These are phyloP conservation scores for Basipetospora chlamydospora DNA, from an alignment of 2,329 filamentous ascomycete species.

Conservation along the genomic window DNA sequence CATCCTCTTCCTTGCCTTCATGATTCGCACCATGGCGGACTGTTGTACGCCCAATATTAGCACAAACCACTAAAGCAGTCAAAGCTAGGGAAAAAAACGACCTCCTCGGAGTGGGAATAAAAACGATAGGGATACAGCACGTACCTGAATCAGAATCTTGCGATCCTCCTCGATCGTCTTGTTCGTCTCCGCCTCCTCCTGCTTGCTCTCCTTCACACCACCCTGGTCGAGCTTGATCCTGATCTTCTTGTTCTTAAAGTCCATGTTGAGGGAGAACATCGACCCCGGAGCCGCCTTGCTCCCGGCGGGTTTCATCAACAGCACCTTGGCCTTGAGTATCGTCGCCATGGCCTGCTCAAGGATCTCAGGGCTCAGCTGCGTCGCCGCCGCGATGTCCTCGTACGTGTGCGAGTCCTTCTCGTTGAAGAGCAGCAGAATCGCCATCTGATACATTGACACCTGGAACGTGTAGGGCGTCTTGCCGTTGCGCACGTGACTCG, in stretches of 20 bases:
- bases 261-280: conserved; percentile 73
- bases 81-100: conserved; percentile 2
- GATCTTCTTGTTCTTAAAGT: conserved; percentile 97
- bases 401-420: conserved; percentile 75
- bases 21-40: conserved; percentile 98
- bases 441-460: conserved; percentile 97
- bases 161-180: conserved; percentile 99
- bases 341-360: conserved; percentile 78
- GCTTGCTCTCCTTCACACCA: conserved; percentile 91
- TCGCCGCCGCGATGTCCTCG: conserved; percentile 72
- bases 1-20: conserved; percentile 99
- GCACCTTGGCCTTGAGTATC: conserved; percentile 83
- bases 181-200: conserved; percentile 92
- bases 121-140: conserved; percentile 13
- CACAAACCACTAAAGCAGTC: neutral
- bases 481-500: conserved; percentile 75
- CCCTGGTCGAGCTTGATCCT: conserved; percentile 92
- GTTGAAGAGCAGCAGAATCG: conserved; percentile 87
- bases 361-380: conserved; percentile 64
- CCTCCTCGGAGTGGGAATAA: neutral
- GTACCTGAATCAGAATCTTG: conserved; percentile 89
- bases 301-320: conserved; percentile 50
- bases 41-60: no score
- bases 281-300: conserved; percentile 68
- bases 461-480: conserved; percentile 95